phyloP scores from a whole-genome alignment of 495 filamentous ascomycete species.

The Penicillium cataractarum region DNA sequence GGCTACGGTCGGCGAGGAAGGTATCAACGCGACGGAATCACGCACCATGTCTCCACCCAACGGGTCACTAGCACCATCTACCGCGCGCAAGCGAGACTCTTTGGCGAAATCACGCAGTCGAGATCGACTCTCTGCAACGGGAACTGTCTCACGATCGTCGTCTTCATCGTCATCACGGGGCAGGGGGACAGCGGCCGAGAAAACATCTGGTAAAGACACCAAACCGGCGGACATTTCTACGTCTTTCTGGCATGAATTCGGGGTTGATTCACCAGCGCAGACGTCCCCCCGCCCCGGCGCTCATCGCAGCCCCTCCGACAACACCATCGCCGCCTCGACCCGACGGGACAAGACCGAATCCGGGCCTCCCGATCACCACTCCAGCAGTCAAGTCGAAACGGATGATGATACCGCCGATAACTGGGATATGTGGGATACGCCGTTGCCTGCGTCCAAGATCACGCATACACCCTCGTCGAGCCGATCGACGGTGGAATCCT shows the following conservation, averaged over 20 bases:
- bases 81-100: conserved; percentile 15
- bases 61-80: not conserved
- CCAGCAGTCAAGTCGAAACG: conserved; percentile 25
- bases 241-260: conserved; percentile 59
- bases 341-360: conserved; percentile 38
- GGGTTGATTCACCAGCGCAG: conserved; percentile 56
- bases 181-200: conserved; percentile 37
- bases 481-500: conserved; percentile 46
- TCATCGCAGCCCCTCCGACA: conserved; percentile 35
- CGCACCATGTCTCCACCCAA: conserved; percentile 36
- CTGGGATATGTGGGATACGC: conserved; percentile 74
- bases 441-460: conserved; percentile 44
- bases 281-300: conserved; percentile 37
- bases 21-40: conserved; percentile 60
- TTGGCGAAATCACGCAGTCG: conserved; percentile 42
- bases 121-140: conserved; percentile 44
- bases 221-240: conserved; percentile 48
- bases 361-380: conserved; percentile 38
- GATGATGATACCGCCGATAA: conserved; percentile 62
- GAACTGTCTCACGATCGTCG: conserved; percentile 38
- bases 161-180: conserved; percentile 42
- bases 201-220: conserved; percentile 52
- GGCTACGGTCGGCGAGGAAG: conserved; percentile 93
- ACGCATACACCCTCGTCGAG: conserved; percentile 53
- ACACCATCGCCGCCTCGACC: conserved; percentile 29